A percentile compares a stretch with the other conserved stretches of the same genome.
Conservation (phyloP, 106 monocot genomes). For the Xerophyta viscosa region DNA sequence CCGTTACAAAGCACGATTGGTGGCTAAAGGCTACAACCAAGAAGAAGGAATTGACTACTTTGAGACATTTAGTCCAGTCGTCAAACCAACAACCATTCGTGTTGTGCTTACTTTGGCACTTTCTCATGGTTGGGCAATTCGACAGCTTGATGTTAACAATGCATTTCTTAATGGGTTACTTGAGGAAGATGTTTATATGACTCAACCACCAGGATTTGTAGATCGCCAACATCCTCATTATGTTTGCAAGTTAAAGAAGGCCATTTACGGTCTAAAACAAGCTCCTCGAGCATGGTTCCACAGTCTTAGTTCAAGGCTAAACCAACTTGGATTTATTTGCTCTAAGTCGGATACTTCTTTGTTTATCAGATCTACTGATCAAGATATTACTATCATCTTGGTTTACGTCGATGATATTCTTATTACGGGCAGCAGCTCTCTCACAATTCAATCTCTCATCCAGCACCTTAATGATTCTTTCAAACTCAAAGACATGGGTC, state of each 20-base stretch:
- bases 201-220: not conserved
- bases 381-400: no score
- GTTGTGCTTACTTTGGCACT: not conserved
- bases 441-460: no score
- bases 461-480: no score
- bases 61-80: not conserved
- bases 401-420: no score
- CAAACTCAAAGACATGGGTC: no score
- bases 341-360: no score
- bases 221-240: not conserved
- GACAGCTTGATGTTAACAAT: conserved; percentile 1
- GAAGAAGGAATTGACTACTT: not conserved
- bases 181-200: not conserved
- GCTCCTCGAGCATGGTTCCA: no score
- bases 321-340: no score
- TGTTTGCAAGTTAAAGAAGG: not conserved
- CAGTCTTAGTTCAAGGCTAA: no score
- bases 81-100: conserved; percentile 3
- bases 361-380: no score
- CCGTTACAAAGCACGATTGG: not conserved
- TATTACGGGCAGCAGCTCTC: no score
- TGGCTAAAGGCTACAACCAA: not conserved
- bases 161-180: not conserved
- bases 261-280: no score
- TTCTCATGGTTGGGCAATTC: not conserved